Conservation (phyloP, 2,329 filamentous ascomycete genomes). For the Lojkania enalia region DNA sequence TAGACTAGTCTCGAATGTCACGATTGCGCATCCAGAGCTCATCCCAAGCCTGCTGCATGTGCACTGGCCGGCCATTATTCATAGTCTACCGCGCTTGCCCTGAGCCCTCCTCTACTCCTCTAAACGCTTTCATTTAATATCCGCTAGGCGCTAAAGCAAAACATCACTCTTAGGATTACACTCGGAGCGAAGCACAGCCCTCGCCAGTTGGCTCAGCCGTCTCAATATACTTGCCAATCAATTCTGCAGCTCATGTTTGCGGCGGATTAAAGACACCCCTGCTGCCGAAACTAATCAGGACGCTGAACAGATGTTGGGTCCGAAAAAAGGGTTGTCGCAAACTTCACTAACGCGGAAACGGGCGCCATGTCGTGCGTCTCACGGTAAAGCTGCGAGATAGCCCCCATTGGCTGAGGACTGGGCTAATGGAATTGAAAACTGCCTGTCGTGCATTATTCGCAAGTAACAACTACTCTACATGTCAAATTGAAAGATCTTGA, state of each 20-base stretch:
- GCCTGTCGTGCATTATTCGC: not conserved
- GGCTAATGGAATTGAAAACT: too few species aligned
- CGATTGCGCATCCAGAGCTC: not conserved
- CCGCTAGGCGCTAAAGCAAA: not conserved
- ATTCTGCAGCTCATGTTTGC: not conserved
- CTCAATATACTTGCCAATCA: conserved; percentile 1
- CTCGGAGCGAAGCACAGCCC: not conserved
- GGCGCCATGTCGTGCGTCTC: conserved; percentile 31
- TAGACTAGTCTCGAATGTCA: not conserved
- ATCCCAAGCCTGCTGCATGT: not conserved
- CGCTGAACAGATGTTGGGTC: conserved; percentile 1
- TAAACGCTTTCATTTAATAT: not conserved
- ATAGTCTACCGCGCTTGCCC: not conserved
- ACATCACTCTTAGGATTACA: not conserved
- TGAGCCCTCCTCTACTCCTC: too few species aligned
- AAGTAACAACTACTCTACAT: not conserved
- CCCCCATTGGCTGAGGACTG: not conserved
- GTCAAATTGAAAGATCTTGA: not conserved
- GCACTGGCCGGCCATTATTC: not conserved
- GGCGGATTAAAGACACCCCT: not conserved
- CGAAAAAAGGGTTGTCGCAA: conserved; percentile 18
- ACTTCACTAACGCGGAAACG: conserved; percentile 16
- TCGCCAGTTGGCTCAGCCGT: not conserved
- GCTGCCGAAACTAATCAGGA: conserved; percentile 14
- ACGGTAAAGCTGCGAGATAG: conserved; percentile 30